Evolutionary conservation across 202 grass and related monocot genomes (phyloP).

Genomic region (Eragrostis tef): DNA sequence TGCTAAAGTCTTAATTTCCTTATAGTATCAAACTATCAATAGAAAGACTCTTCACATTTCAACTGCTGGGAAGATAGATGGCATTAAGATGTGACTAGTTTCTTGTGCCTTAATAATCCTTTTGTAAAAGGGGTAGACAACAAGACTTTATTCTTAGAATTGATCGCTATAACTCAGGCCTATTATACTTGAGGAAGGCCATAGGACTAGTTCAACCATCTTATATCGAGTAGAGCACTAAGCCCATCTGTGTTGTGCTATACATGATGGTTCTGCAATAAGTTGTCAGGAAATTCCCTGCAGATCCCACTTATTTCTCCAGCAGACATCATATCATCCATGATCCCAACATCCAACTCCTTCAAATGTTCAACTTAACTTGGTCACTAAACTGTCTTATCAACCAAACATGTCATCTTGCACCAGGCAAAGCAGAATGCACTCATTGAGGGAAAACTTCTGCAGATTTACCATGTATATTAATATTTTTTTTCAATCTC

Average conservation of each 20-base stretch:
- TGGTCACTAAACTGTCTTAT: slow-evolving; percentile 5
- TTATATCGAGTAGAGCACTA: neutral
- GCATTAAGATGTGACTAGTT: neutral
- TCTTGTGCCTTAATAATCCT: slow-evolving; percentile 9
- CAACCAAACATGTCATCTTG: neutral
- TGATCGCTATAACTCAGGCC: neutral
- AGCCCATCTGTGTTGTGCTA: neutral
- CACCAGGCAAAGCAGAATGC: slow-evolving; percentile 15
- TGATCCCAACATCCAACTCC: slow-evolving; percentile 15
- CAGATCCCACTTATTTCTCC: neutral
- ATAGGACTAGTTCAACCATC: neutral
- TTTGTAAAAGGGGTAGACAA: slow-evolving; percentile 4
- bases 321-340: neutral
- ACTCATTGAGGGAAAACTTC: neutral
- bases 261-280: neutral
- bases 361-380: neutral
- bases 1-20: slow-evolving; percentile 34
- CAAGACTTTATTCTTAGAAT: slow-evolving; percentile 23
- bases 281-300: neutral
- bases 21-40: slow-evolving; percentile 4
- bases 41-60: slow-evolving; percentile 2
- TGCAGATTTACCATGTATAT: neutral
- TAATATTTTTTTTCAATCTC: neutral
- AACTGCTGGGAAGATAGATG: slow-evolving; percentile 11
- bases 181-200: neutral